Percentiles rank a stretch among this genome's conserved stretches.
phyloP scores from a whole-genome alignment of 495 filamentous ascomycete species.

The Talaromyces nanjingensis region DNA sequence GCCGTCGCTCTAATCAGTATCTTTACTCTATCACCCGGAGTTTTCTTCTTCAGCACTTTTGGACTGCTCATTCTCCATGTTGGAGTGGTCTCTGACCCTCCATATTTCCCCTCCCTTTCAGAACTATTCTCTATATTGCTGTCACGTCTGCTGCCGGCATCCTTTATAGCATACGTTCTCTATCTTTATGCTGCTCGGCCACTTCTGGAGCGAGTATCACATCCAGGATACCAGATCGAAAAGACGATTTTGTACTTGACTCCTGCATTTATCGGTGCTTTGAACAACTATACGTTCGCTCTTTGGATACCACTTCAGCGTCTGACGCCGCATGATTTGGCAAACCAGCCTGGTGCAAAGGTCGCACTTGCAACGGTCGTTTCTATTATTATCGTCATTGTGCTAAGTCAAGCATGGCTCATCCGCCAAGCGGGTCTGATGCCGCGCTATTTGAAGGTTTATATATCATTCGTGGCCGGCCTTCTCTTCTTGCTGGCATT shows the following conservation, averaged over 20 bases:
- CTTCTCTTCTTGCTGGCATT: constrained; percentile 59
- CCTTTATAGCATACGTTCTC: constrained; percentile 67
- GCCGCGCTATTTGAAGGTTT: constrained; percentile 64
- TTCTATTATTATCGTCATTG: constrained; percentile 49
- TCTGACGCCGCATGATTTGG: constrained; percentile 67
- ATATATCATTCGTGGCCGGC: constrained; percentile 53
- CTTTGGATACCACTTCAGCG: constrained; percentile 71
- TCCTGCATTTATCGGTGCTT: constrained; percentile 66
- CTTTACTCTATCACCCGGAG: constrained; percentile 56
- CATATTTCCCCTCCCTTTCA: constrained; percentile 43
- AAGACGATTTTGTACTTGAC: constrained; percentile 71
- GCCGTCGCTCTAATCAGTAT: constrained; percentile 62
- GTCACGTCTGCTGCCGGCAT: constrained; percentile 68
- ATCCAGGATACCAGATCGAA: constrained; percentile 53
- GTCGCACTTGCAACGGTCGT: constrained; percentile 63
- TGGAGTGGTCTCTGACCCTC: constrained; percentile 71
- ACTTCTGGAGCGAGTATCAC: constrained; percentile 49
- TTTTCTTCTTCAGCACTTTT: constrained; percentile 69
- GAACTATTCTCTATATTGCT: constrained; percentile 63
- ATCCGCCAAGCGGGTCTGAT: constrained; percentile 69
- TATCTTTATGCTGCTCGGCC: constrained; percentile 58
- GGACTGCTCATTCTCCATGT: constrained; percentile 71
- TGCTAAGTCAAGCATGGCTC: constrained; percentile 63
- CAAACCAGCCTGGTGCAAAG: constrained; percentile 70
- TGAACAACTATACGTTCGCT: constrained; percentile 81